phyloP scores from a whole-genome alignment of 2,329 filamentous ascomycete species.

The Trichoderma pleuroti region DNA sequence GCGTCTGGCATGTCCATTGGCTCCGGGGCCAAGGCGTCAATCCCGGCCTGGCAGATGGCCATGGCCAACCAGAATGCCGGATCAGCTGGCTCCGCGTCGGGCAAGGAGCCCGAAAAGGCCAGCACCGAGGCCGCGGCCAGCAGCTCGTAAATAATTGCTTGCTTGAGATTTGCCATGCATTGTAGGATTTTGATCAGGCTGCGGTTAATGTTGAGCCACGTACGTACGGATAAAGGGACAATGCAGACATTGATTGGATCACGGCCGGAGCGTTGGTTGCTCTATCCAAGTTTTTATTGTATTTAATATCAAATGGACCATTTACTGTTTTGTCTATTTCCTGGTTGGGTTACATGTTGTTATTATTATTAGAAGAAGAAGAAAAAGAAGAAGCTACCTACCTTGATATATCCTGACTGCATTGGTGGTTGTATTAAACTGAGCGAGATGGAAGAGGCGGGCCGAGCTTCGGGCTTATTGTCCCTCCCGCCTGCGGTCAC shows the following conservation, averaged over 20 bases:
- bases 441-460: not conserved
- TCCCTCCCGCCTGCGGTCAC: not conserved
- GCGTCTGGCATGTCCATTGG: slow-evolving; percentile 38
- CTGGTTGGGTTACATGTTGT: not conserved
- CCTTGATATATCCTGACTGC: not conserved
- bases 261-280: slow-evolving; percentile 10
- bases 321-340: not conserved
- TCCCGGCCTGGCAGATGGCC: slow-evolving; percentile 77
- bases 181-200: slow-evolving; percentile 6
- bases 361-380: not conserved
- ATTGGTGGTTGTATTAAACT: not conserved
- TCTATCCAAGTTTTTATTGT: not conserved
- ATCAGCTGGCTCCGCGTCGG: not conserved
- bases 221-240: slow-evolving; percentile 5
- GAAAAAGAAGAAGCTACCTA: not conserved
- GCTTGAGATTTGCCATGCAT: not conserved
- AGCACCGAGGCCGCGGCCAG: slow-evolving; percentile 1
- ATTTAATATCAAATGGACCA: slow-evolving; percentile 15
- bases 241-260: slow-evolving; percentile 8
- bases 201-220: not conserved
- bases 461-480: slow-evolving; percentile 9
- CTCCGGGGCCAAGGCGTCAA: slow-evolving; percentile 58
- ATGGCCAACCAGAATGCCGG: slow-evolving; percentile 52
- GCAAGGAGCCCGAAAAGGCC: slow-evolving; percentile 11
- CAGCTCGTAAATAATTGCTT: slow-evolving; percentile 16